Percentiles rank a stretch among this genome's conserved stretches.
phyloP scores from a whole-genome alignment of 208 protist species.

The Porcisia deanei region DNA sequence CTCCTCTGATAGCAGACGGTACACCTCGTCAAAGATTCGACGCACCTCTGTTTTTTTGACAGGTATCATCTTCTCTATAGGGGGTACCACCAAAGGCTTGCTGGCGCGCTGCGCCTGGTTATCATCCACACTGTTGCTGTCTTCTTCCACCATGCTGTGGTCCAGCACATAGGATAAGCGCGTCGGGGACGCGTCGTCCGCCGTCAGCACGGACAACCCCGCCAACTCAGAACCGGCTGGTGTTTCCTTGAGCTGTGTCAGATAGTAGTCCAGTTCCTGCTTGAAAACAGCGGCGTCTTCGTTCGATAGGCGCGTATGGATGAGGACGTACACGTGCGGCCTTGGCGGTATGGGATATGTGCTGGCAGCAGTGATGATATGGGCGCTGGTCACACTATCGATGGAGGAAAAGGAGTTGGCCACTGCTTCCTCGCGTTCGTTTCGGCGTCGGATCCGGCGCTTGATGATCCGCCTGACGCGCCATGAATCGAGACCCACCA shows the following conservation, averaged over 20 bases:
- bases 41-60: constrained; percentile 8
- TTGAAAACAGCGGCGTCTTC: constrained; percentile 31
- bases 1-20: constrained; percentile 23
- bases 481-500: background rate
- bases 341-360: background rate
- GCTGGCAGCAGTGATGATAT: background rate
- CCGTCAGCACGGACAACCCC: constrained; percentile 18
- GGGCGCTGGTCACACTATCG: background rate
- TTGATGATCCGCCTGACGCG: background rate
- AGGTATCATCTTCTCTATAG: background rate
- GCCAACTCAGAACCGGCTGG: constrained; percentile 23
- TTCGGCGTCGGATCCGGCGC: background rate
- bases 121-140: background rate
- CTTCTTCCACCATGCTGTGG: background rate
- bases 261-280: constrained; percentile 25
- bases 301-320: constrained; percentile 23
- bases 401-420: background rate
- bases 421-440: background rate
- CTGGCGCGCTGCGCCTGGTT: background rate
- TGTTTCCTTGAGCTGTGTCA: constrained; percentile 17
- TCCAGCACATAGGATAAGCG: constrained; percentile 27
- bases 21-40: constrained; percentile 21
- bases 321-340: constrained; percentile 21
- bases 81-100: background rate
- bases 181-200: constrained; percentile 20